Conservation (phyloP, 768 basidiomycete genomes). For the Floccularia luteovirens region DNA sequence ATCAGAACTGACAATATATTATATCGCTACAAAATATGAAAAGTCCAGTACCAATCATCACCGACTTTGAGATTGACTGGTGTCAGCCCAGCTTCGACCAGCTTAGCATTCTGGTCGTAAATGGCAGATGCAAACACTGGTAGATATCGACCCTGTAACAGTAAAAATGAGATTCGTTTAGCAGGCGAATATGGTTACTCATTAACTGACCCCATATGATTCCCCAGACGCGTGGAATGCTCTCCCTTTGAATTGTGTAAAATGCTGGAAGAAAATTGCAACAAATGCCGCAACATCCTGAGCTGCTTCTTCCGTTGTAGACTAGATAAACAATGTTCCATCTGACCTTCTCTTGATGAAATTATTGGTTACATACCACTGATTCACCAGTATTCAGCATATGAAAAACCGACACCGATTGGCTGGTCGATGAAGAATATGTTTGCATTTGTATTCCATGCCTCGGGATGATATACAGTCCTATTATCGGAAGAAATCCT, state of each 20-base stretch:
- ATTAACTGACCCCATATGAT: conserved; percentile 58
- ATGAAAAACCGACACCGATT: conserved; percentile 53
- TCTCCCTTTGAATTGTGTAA: conserved; percentile 62
- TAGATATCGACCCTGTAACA: conserved; percentile 53
- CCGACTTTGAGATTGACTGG: conserved; percentile 58
- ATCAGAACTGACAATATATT: background rate
- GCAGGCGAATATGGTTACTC: background rate
- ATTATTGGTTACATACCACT: conserved; percentile 30
- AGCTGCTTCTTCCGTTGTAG: conserved; percentile 61
- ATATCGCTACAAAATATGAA: background rate
- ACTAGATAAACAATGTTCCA: conserved; percentile 21
- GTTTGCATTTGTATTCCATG: conserved; percentile 65
- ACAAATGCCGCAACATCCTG: conserved; percentile 67
- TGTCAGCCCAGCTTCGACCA: conserved; percentile 43
- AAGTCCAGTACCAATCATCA: conserved; percentile 49
- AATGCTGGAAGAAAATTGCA: conserved; percentile 68
- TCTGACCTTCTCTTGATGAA: background rate
- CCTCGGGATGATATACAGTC: conserved; percentile 46
- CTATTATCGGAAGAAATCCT: conserved; percentile 43
- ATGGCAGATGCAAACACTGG: conserved; percentile 73
- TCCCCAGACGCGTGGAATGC: conserved; percentile 65
- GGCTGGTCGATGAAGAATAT: conserved; percentile 61
- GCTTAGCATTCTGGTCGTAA: conserved; percentile 59
- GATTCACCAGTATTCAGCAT: conserved; percentile 58
- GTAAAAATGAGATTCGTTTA: background rate